A percentile compares a stretch with the other conserved stretches of the same genome.
Evolutionary conservation across 2,329 filamentous ascomycete genomes (phyloP).

Genomic region (Exophiala sp.): DNA sequence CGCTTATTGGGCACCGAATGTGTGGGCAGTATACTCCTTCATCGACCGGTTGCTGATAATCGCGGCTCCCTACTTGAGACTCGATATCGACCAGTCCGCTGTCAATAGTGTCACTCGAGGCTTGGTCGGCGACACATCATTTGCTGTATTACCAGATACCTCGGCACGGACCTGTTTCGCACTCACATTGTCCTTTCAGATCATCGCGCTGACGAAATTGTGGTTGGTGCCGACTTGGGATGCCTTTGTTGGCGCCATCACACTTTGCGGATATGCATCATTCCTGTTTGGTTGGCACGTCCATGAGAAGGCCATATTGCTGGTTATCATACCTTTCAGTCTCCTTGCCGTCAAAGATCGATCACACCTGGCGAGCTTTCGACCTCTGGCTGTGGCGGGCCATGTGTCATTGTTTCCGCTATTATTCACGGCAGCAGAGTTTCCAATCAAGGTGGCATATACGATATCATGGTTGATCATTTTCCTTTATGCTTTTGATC

Average conservation of each 20-base stretch:
- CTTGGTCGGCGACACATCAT: conserved; percentile 87
- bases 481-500: conserved; percentile 83
- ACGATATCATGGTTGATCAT: conserved; percentile 87
- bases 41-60: conserved; percentile 73
- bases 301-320: conserved; percentile 92
- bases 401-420: conserved; percentile 95
- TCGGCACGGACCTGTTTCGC: conserved; percentile 75
- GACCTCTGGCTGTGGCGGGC: conserved; percentile 85
- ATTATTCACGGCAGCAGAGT: conserved; percentile 86
- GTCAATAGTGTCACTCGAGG: conserved; percentile 87
- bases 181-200: conserved; percentile 78
- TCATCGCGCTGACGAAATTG: conserved; percentile 74
- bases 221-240: conserved; percentile 81
- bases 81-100: conserved; percentile 69
- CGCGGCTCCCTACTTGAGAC: conserved; percentile 78
- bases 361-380: conserved; percentile 85
- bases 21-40: conserved; percentile 97
- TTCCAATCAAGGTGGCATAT: conserved; percentile 89
- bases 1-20: conserved; percentile 96
- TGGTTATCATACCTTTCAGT: conserved; percentile 93
- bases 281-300: conserved; percentile 99
- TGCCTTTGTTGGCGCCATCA: conserved; percentile 82
- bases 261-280: conserved; percentile 90
- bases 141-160: conserved; percentile 87
- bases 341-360: conserved; percentile 86